Percentiles rank a stretch among this genome's conserved stretches.
Conservation (phyloP, 75 land plant species). For the Chamaecyparis obtusa region DNA sequence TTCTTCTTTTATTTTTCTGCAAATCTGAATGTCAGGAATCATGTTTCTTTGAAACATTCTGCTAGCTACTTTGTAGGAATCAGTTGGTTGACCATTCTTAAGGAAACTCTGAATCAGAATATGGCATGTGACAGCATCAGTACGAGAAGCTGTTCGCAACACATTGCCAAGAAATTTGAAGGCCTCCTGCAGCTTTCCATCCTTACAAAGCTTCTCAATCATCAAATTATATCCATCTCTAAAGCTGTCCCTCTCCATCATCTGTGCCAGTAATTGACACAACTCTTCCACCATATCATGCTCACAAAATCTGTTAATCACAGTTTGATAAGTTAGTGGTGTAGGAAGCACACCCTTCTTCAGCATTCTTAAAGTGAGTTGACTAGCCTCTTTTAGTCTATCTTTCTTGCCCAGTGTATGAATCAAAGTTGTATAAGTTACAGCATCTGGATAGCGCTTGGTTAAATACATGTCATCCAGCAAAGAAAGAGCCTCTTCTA, state of each 20-base stretch:
- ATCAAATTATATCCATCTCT: constrained; percentile 55
- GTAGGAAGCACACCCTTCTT: constrained; percentile 65
- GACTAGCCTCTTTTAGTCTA: constrained; percentile 56
- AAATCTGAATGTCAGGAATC: constrained; percentile 63
- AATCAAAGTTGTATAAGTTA: constrained; percentile 73
- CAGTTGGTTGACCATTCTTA: constrained; percentile 34
- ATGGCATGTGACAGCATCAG: constrained; percentile 56
- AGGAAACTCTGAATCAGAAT: constrained; percentile 49
- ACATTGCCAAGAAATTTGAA: constrained; percentile 45
- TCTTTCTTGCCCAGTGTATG: constrained; percentile 57
- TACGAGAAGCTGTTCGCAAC: constrained; percentile 50
- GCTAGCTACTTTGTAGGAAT: constrained; percentile 64
- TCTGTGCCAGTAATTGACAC: constrained; percentile 46
- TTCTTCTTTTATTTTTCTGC: constrained; percentile 39
- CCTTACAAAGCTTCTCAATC: constrained; percentile 61
- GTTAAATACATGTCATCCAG: constrained; percentile 69
- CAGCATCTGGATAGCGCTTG: constrained; percentile 66
- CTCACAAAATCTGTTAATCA: constrained; percentile 67
- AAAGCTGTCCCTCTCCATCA: constrained; percentile 37
- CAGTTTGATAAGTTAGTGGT: constrained; percentile 66
- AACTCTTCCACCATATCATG: constrained; percentile 53
- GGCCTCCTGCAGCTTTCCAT: constrained; percentile 60
- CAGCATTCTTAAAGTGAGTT: constrained; percentile 57
- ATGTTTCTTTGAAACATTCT: constrained; percentile 62
- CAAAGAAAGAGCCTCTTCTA: constrained; percentile 59